Percentiles rank a stretch among this genome's conserved stretches.
phyloP scores from a whole-genome alignment of 2,329 filamentous ascomycete genomes.

The Penicillium thymicola region DNA sequence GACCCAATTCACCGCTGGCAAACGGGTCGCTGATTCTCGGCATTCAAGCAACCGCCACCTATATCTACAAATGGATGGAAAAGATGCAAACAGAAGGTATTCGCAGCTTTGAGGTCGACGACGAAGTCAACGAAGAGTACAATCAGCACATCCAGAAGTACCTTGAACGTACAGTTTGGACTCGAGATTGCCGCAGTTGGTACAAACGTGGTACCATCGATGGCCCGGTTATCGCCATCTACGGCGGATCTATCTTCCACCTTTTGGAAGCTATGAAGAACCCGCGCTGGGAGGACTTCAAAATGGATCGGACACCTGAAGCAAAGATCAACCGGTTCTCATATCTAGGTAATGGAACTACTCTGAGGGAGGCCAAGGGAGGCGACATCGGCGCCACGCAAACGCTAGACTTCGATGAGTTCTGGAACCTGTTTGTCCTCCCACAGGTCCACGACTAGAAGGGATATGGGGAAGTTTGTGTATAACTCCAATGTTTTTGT shows the following conservation, averaged over 20 bases:
- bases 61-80: background rate
- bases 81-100: background rate
- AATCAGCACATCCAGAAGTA: background rate
- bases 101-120: background rate
- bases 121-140: background rate
- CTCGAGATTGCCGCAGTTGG: background rate
- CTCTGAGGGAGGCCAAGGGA: background rate
- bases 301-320: conserved; percentile 48
- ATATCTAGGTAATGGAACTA: conserved; percentile 51
- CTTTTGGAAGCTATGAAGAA: conserved; percentile 15
- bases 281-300: conserved; percentile 57
- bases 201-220: conserved; percentile 40
- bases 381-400: background rate
- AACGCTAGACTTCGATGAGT: background rate
- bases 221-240: conserved; percentile 49
- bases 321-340: conserved; percentile 41
- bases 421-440: background rate
- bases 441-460: background rate
- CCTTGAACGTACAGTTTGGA: background rate
- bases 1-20: background rate
- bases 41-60: background rate
- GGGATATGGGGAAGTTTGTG: background rate
- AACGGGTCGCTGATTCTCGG: background rate
- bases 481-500: too few species aligned
- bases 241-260: conserved; percentile 17